Percentiles rank a stretch among this genome's conserved stretches.
Evolutionary conservation across 306 rosid genomes (phyloP).

Genomic region (Fragaria vesca): DNA sequence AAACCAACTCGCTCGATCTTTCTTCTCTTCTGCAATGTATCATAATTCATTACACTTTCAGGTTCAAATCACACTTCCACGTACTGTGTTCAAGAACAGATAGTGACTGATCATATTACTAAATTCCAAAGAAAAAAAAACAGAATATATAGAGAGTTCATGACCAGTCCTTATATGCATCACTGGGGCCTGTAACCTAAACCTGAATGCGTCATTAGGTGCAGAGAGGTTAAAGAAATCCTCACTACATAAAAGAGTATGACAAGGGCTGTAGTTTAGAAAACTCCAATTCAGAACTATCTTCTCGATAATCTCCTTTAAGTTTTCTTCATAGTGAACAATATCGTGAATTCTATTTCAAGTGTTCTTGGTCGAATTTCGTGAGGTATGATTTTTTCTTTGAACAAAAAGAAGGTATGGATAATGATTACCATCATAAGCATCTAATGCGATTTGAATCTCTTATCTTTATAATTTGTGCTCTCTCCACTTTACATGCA

Average conservation of each 20-base stretch:
- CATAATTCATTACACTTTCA: background rate
- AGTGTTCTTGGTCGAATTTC: background rate
- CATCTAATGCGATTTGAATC: background rate
- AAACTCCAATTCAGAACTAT: background rate
- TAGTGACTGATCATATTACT: background rate
- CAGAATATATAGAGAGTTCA: background rate
- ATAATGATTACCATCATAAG: background rate
- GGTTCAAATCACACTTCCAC: slow-evolving; percentile 2
- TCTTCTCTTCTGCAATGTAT: background rate
- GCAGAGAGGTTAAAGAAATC: slow-evolving; percentile 1
- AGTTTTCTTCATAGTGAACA: background rate
- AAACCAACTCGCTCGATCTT: background rate
- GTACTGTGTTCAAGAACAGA: background rate
- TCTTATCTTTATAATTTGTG: background rate
- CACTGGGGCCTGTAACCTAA: background rate
- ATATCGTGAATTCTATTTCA: background rate
- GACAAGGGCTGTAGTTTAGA: background rate
- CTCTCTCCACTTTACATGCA: background rate
- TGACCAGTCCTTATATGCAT: background rate
- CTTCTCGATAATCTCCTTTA: background rate
- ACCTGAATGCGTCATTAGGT: slow-evolving; percentile 4
- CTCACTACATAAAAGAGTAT: background rate
- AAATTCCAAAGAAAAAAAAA: background rate
- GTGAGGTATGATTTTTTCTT: background rate
- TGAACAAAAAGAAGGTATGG: background rate